Evolutionary conservation across 2,329 filamentous ascomycete species (phyloP).

Genomic region (Cytospora leucostoma): DNA sequence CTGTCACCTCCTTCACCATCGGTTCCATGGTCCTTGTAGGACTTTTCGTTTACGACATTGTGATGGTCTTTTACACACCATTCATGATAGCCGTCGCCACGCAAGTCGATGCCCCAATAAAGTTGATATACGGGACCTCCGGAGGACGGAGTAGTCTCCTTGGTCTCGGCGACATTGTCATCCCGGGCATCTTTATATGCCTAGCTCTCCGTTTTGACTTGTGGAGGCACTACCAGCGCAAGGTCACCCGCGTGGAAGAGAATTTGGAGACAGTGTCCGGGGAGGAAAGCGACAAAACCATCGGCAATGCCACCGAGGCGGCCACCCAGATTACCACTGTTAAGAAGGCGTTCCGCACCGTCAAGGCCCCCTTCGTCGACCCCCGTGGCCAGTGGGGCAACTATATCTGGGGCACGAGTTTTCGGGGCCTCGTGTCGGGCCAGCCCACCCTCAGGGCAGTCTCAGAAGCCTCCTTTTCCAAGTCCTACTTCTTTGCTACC

Average conservation of each 20-base stretch:
- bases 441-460: constrained; percentile 38
- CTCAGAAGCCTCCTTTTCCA: constrained; percentile 63
- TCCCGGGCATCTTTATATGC: constrained; percentile 88
- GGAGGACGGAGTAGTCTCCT: constrained; percentile 73
- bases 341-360: constrained; percentile 45
- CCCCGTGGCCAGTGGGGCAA: constrained; percentile 80
- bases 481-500: constrained; percentile 81
- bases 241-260: constrained; percentile 53
- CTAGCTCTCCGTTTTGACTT: constrained; percentile 90
- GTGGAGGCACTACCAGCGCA: constrained; percentile 75
- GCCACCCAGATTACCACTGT: constrained; percentile 39
- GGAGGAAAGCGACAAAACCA: constrained; percentile 12
- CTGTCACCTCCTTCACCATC: constrained; percentile 83
- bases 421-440: constrained; percentile 31
- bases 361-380: constrained; percentile 56
- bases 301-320: constrained; percentile 30
- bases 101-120: constrained; percentile 87
- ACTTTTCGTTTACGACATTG: constrained; percentile 92
- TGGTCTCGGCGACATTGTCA: constrained; percentile 88
- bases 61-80: constrained; percentile 87
- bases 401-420: constrained; percentile 68
- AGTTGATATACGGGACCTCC: constrained; percentile 73
- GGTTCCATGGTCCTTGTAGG: constrained; percentile 75
- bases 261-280: constrained; percentile 37
- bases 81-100: constrained; percentile 88